Evolutionary conservation across 805 yeast genomes (phyloP).

Genomic region (Jamesozyma jinghongensis): DNA sequence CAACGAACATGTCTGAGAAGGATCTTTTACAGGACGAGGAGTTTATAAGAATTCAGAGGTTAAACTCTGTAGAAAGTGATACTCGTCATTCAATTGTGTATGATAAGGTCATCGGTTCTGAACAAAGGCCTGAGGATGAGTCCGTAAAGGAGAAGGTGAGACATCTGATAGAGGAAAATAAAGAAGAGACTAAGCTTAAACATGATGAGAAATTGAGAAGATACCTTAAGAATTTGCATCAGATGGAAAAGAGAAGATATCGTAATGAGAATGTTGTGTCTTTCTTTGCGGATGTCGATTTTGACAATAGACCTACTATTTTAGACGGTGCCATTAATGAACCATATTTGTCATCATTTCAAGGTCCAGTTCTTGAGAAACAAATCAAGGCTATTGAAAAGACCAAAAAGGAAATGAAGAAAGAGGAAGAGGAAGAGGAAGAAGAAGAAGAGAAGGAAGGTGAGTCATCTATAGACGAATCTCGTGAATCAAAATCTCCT

Average conservation of each 20-base stretch:
- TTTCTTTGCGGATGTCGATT: conserved; percentile 45
- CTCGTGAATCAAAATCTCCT: background rate
- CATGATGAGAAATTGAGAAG: conserved; percentile 7
- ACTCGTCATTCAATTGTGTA: conserved; percentile 10
- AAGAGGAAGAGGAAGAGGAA: conserved; percentile 1
- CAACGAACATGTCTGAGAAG: conserved; percentile 10
- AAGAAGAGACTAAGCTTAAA: background rate
- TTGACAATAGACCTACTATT: conserved; percentile 37
- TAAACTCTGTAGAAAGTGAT: conserved; percentile 15
- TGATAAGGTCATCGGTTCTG: conserved; percentile 6
- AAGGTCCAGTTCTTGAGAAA: conserved; percentile 25
- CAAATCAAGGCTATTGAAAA: conserved; percentile 14
- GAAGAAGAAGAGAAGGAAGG: background rate
- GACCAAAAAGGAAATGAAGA: conserved; percentile 6
- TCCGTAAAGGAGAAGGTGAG: background rate
- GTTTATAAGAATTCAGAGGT: conserved; percentile 17
- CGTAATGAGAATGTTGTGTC: conserved; percentile 30
- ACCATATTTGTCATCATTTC: conserved; percentile 26
- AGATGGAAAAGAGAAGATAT: conserved; percentile 8
- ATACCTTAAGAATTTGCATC: conserved; percentile 8
- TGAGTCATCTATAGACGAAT: background rate
- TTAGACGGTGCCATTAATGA: conserved; percentile 40
- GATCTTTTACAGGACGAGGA: conserved; percentile 19
- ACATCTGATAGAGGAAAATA: background rate
- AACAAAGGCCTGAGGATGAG: background rate